Conservation (phyloP, 148 eudicot species). For the Polygonum aviculare region DNA sequence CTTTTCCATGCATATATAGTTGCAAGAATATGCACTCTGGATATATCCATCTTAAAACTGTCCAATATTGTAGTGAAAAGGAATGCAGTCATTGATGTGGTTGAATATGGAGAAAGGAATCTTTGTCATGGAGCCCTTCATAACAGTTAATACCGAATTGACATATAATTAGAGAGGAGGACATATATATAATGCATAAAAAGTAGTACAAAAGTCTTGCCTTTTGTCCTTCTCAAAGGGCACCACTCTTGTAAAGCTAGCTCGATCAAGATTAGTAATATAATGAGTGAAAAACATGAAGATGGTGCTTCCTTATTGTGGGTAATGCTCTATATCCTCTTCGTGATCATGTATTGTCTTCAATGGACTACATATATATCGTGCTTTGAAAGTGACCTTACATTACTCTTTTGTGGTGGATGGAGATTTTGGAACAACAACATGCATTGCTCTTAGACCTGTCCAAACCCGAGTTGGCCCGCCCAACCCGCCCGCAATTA, state of each 20-base stretch:
- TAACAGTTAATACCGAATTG: background rate
- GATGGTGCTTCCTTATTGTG: slow-evolving; percentile 3
- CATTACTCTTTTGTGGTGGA: background rate
- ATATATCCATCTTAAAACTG: too few species aligned
- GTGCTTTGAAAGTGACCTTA: slow-evolving; percentile 1
- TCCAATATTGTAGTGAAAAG: too few species aligned
- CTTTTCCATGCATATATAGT: background rate
- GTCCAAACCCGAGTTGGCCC: too few species aligned
- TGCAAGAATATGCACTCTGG: too few species aligned
- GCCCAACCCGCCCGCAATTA: too few species aligned
- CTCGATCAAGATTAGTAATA: background rate
- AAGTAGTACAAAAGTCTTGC: background rate
- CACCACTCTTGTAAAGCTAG: background rate
- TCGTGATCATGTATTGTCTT: background rate
- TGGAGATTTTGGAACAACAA: background rate
- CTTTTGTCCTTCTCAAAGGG: background rate
- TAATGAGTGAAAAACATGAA: background rate
- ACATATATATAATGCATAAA: too few species aligned
- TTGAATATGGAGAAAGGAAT: too few species aligned
- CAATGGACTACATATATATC: background rate
- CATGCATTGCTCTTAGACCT: too few species aligned
- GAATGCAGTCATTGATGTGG: too few species aligned
- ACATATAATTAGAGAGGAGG: too few species aligned
- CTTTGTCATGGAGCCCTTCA: too few species aligned
- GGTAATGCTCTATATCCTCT: background rate